Base-by-base conservation (phyloP, 2,329 filamentous ascomycete genomes). In the Clarireedia paspali region DNA sequence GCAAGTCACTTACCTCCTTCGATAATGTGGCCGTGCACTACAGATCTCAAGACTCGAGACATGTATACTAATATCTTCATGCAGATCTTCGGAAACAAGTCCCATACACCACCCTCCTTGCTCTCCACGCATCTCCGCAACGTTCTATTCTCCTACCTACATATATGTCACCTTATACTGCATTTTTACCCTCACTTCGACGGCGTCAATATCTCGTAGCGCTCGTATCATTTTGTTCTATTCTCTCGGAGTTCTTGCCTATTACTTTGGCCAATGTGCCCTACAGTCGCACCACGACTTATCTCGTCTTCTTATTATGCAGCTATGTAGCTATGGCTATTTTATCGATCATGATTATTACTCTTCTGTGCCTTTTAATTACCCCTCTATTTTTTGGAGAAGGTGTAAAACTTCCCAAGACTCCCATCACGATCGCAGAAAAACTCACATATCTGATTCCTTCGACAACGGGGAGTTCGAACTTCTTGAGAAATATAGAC, bases 151-250 rank as follows among this genome's bases (percentile, higher is more conserved):
- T 76, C 6, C 61, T 76, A 14, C 72, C 71, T 1, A 70, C 73
- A 0, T 70, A 72, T 1, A 75, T 73, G 0, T 77, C 78, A 54
- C 71, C 73, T 2, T 74, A 78, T 36, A 74, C 71, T 0, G 76
- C 75, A 0, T 57, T 80, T 57, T 67, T 70, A 59, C 66, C 69
- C 6, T 71, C 72, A 4, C 57, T 74, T n/a, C 48, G 61, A 3
- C 62, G 70, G n/a, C 64, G 65, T 6, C 72, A 78, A 38, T 51
- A 53, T 38, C 40, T 53, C 17, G 15, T 45, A 6, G 23, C 40
- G 6, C 34, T 17, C n/a, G 34, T 46, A 23, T 46, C 50, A 17
- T 53, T 53, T n/a, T 46, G 40, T 36, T 53, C 50, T 9, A 53
- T 53, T 4, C 10, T 52, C n/a, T 53, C 50, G 2, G 42, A 53